Conservation (phyloP, 2,329 filamentous ascomycete genomes). For the Monascus ruber region DNA sequence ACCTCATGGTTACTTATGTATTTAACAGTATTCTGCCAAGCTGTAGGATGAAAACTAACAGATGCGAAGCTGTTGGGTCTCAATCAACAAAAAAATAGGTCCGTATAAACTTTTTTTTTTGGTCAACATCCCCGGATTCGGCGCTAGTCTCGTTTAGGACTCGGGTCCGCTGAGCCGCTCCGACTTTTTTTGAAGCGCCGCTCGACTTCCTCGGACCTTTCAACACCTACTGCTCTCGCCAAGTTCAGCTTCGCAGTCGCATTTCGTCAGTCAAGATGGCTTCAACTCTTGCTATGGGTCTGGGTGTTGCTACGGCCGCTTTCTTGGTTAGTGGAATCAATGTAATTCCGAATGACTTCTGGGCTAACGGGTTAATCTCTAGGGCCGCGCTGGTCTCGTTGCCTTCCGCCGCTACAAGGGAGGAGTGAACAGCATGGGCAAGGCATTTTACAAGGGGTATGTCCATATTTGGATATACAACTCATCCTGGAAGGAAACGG, state of each 20-base stretch:
- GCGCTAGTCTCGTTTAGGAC: conserved; percentile 23
- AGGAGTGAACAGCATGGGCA: conserved; percentile 63
- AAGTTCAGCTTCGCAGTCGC: conserved; percentile 5
- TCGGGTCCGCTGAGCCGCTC: conserved; percentile 12
- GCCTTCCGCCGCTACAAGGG: conserved; percentile 69
- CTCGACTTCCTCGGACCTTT: conserved; percentile 11
- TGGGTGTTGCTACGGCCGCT: conserved; percentile 47
- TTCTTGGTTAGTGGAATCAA: conserved; percentile 57
- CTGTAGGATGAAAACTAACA: background rate
- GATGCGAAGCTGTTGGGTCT: conserved; percentile 6
- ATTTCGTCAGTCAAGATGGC: conserved; percentile 23
- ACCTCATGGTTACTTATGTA: conserved; percentile 15
- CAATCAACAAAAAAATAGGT: conserved; percentile 1
- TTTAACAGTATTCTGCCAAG: background rate
- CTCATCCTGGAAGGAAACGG: background rate
- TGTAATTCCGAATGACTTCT: no score
- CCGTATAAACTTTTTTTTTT: conserved; percentile 8
- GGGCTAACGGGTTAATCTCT: conserved; percentile 8
- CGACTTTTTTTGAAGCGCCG: conserved; percentile 26
- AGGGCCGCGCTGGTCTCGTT: conserved; percentile 88
- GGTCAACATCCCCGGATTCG: conserved; percentile 12
- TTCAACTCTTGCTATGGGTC: conserved; percentile 32
- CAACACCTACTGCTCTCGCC: background rate
- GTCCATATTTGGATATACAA: conserved; percentile 2
- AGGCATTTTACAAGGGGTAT: conserved; percentile 84